These are phyloP conservation scores for Picea sitchensis DNA, from an alignment of 75 land plant species.

Conservation along the genomic window DNA sequence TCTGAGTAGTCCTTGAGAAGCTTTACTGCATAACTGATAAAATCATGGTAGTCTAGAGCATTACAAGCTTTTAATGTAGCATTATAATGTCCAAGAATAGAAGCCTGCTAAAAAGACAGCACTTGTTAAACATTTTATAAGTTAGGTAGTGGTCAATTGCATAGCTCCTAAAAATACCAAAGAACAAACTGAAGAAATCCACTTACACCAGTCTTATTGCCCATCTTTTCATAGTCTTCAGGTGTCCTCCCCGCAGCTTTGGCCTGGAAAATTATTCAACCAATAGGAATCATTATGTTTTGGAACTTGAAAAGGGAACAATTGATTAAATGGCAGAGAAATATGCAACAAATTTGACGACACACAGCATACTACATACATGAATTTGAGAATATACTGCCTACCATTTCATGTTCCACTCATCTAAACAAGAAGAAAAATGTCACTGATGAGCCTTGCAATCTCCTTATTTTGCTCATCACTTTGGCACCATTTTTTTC, in stretches of 20 bases:
- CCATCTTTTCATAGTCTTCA: constrained; percentile 49
- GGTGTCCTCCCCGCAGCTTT: constrained; percentile 87
- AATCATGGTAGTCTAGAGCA: constrained; percentile 96
- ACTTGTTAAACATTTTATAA: neutral
- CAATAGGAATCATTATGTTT: neutral
- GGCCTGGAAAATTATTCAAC: constrained; percentile 40
- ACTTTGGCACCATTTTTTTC: too few species aligned
- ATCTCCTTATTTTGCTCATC: too few species aligned
- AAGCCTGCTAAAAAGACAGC: constrained; percentile 50
- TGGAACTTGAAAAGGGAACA: neutral
- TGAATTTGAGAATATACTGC: neutral
- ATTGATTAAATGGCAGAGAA: neutral
- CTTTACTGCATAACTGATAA: constrained; percentile 69
- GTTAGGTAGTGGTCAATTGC: neutral
- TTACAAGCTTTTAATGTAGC: constrained; percentile 79
- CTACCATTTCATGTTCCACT: too few species aligned
- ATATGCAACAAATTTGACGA: neutral
- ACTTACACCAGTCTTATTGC: constrained; percentile 72
- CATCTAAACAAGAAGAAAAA: too few species aligned
- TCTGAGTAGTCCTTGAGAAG: constrained; percentile 67
- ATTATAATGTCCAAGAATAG: constrained; percentile 72
- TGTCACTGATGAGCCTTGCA: too few species aligned
- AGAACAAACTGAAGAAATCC: neutral
- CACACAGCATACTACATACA: neutral
- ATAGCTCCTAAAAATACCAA: neutral